Percentiles rank a stretch among this genome's conserved stretches.
phyloP scores from a whole-genome alignment of 2,329 filamentous ascomycete genomes.

The Aspergillus ibericus region DNA sequence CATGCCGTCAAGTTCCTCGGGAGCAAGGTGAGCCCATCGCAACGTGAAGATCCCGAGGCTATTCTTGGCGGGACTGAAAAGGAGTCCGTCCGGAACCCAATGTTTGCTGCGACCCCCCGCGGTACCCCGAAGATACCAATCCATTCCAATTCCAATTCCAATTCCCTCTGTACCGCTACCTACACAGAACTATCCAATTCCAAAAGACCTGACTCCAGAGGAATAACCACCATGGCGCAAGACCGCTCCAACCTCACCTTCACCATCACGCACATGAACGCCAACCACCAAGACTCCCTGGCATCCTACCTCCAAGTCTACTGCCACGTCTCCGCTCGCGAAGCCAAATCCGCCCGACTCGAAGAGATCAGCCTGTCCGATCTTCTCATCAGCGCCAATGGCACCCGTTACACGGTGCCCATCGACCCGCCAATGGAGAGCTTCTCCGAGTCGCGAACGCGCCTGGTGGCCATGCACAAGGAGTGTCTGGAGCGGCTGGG shows the following conservation, averaged over 20 bases:
- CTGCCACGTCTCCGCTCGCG: constrained; percentile 56
- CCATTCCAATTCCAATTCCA: no score
- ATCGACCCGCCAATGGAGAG: constrained; percentile 70
- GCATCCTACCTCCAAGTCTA: constrained; percentile 76
- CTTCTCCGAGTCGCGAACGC: constrained; percentile 66
- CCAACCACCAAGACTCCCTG: constrained; percentile 73
- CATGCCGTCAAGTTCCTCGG: no score
- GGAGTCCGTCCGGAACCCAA: no score
- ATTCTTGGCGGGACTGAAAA: no score
- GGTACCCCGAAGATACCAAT: no score
- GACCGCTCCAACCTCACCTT: constrained; percentile 52
- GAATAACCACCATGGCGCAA: neutral
- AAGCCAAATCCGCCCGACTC: constrained; percentile 61
- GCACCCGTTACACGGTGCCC: constrained; percentile 53
- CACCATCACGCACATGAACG: constrained; percentile 84
- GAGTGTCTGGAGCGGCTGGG: constrained; percentile 61
- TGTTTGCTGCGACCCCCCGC: no score
- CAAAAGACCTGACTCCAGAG: no score
- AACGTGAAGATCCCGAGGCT: no score
- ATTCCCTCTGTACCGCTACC: no score
- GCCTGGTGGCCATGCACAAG: constrained; percentile 72
- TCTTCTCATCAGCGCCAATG: constrained; percentile 62
- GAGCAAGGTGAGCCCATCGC: no score
- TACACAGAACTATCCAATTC: no score
- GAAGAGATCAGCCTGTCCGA: constrained; percentile 63